Evolutionary conservation across 169 alveolate species (phyloP), one percentile per base, ranked within the genome.

Genomic region (Eimeria sp.): DNA sequence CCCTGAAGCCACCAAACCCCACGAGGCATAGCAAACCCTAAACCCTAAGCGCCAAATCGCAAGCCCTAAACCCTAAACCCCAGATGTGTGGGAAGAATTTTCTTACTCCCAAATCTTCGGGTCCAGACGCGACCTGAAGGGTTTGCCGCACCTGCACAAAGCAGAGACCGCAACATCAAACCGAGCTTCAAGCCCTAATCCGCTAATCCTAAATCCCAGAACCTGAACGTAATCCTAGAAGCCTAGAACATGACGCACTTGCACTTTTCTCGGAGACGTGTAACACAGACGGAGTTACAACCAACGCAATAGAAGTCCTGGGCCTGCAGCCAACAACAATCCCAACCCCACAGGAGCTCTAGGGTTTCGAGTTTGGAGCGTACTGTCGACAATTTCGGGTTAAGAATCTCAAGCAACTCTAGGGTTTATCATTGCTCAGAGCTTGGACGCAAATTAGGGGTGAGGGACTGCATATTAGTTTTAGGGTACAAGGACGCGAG

Each of bases 61-160:
- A 73, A 73, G 40, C n/a, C 83, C 83, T 73, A 73, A 73, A 73
- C 83, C 83, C 83, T 73, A 30, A 73, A 30, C 84, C 20, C 27
- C n/a, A 73, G n/a, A 14, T 27, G 34, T 9, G 84, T 7, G 84
- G 34, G 40, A 22, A 9, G 70, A 67, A 10, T 22, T 47, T 34
- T 14, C 89, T 78, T 27, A 78, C 89, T 78, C 89, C 89, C 89
- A 78, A 78, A n/a, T 78, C 89, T 78, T 78, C 20, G 89, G 89
- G 30, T 51, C 67, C 47, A 78, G 89, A 78, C 89, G 89, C 25
- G 89, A 18, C 47, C 25, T 78, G 63, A 78, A 78, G 89, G 89
- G 89, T 51, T 78, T 78, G 25, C 89, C 89, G 67, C 89, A 78
- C 16, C 89, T 78, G 89, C 89, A 49, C 89, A 47, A n/a, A 51